phyloP scores from a whole-genome alignment of 768 basidiomycete species.

The Hemileccinum impolitum region DNA sequence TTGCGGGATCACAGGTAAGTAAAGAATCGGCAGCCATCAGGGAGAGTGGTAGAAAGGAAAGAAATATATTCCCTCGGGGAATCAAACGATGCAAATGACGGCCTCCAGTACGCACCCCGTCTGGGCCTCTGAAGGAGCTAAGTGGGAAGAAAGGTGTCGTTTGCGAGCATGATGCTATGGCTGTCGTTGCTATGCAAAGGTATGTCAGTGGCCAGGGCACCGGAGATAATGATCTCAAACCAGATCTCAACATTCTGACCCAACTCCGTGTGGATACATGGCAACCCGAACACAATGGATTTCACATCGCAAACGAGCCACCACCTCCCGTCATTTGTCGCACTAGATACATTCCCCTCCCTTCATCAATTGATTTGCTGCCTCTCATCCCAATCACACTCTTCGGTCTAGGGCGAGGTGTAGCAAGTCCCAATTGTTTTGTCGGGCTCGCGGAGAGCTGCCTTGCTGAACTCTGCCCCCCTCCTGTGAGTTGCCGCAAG shows the following conservation, averaged over 20 bases:
- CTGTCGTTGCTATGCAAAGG: slow-evolving; percentile 11
- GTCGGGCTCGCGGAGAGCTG: slow-evolving; percentile 67
- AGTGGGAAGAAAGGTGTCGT: not conserved
- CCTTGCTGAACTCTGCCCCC: slow-evolving; percentile 62
- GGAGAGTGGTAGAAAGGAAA: slow-evolving; percentile 15
- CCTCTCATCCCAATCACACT: slow-evolving; percentile 71
- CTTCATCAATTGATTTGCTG: slow-evolving; percentile 63
- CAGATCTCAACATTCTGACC: slow-evolving; percentile 8
- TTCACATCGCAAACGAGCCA: slow-evolving; percentile 23
- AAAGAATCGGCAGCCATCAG: slow-evolving; percentile 17
- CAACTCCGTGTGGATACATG: slow-evolving; percentile 16
- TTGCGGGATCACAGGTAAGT: slow-evolving; percentile 9
- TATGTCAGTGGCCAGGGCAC: slow-evolving; percentile 1
- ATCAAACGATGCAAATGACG: not conserved
- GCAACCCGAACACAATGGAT: slow-evolving; percentile 4
- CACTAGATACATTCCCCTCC: slow-evolving; percentile 67
- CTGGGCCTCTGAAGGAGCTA: not conserved
- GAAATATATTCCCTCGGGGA: slow-evolving; percentile 10
- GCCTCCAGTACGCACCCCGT: not conserved
- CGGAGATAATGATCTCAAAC: slow-evolving; percentile 5
- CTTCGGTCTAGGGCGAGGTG: slow-evolving; percentile 62
- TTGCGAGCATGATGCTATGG: not conserved
- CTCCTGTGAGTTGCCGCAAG: slow-evolving; percentile 61
- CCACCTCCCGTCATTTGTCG: slow-evolving; percentile 70
- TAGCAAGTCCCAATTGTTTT: slow-evolving; percentile 52